These are phyloP conservation scores for Cardamine occulta DNA, from an alignment of 345 rosid species.

Conservation along the genomic window DNA sequence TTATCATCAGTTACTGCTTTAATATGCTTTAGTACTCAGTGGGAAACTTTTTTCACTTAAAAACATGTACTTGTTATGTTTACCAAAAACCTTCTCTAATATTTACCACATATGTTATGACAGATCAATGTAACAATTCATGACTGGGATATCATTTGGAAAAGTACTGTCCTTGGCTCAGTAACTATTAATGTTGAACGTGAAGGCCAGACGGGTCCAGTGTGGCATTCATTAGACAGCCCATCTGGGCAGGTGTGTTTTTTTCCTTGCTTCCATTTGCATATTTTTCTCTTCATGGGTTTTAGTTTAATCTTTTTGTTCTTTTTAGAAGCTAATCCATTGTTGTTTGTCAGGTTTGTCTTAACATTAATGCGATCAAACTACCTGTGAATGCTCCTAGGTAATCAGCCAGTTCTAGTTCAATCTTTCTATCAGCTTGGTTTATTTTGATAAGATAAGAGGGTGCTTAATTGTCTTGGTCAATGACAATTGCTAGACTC, in stretches of 20 bases:
- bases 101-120: slow-evolving; percentile 22
- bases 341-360: slow-evolving; percentile 74
- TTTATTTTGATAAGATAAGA: slow-evolving; percentile 3
- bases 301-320: not conserved
- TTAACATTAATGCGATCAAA: slow-evolving; percentile 76
- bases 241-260: slow-evolving; percentile 85
- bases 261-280: slow-evolving; percentile 26
- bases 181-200: slow-evolving; percentile 82
- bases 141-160: slow-evolving; percentile 99
- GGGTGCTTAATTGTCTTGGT: not conserved
- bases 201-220: slow-evolving; percentile 89
- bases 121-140: slow-evolving; percentile 95
- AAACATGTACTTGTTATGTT: slow-evolving; percentile 10
- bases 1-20: slow-evolving; percentile 37
- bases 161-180: slow-evolving; percentile 95
- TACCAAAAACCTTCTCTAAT: not conserved
- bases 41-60: slow-evolving; percentile 4
- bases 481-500: slow-evolving; percentile 3
- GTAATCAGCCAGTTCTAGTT: slow-evolving; percentile 47
- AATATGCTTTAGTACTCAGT: slow-evolving; percentile 2
- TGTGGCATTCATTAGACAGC: slow-evolving; percentile 90
- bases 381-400: slow-evolving; percentile 66
- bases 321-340: slow-evolving; percentile 32
- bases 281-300: not conserved
- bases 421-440: slow-evolving; percentile 2